Evolutionary conservation across 306 rosid genomes (phyloP).

Genomic region (Glycine latifolia): DNA sequence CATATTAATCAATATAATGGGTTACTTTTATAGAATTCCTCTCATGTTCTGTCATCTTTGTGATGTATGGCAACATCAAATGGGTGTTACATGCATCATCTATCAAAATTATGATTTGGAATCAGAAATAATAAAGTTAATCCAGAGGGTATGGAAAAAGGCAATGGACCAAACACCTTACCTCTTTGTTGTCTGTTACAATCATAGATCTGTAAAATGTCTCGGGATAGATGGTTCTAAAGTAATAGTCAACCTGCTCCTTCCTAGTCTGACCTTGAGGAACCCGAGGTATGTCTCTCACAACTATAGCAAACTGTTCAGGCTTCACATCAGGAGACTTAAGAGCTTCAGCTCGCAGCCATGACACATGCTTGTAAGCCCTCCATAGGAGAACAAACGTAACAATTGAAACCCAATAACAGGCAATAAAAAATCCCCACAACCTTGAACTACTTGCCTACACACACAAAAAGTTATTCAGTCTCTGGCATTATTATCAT

Average conservation of each 20-base stretch:
- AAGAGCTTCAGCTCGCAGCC: conserved; percentile 70
- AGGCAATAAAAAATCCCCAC: conserved; percentile 80
- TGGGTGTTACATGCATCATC: too few relatives aligned
- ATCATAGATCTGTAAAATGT: conserved; percentile 86
- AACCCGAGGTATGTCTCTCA: conserved; percentile 84
- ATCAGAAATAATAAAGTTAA: conserved; percentile 8
- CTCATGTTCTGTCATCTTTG: too few relatives aligned
- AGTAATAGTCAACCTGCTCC: conserved; percentile 81
- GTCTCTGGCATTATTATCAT: neutral
- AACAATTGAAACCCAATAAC: conserved; percentile 86
- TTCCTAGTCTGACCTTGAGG: conserved; percentile 69
- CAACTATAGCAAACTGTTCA: conserved; percentile 81
- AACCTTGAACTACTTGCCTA: conserved; percentile 68
- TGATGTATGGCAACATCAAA: too few relatives aligned
- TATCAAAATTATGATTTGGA: neutral
- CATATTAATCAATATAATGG: too few relatives aligned
- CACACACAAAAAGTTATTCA: conserved; percentile 41
- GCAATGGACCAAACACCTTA: conserved; percentile 37
- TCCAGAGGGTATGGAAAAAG: neutral
- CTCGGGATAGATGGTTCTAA: conserved; percentile 69
- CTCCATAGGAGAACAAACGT: conserved; percentile 78
- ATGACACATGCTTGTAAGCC: conserved; percentile 74
- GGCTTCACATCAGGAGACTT: conserved; percentile 71
- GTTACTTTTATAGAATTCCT: too few relatives aligned
- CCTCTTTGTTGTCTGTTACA: conserved; percentile 81